Conservation (phyloP, 768 basidiomycete species). For the Mycena crocata region DNA sequence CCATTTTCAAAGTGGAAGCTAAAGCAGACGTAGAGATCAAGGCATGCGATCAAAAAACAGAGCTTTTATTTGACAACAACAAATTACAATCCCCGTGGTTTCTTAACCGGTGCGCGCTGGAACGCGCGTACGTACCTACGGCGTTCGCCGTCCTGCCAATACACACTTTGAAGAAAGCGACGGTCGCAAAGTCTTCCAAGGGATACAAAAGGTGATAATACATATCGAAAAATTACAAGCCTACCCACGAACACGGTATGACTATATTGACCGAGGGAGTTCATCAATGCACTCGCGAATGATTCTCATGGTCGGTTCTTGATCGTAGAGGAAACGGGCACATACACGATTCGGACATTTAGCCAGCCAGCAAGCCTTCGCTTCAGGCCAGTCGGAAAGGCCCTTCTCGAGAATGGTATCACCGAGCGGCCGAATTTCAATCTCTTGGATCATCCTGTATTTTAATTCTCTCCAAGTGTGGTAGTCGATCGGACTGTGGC, state of each 20-base stretch:
- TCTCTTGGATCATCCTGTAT: slow-evolving; percentile 64
- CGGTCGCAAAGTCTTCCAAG: too few species aligned
- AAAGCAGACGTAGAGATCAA: not conserved
- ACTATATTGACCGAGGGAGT: slow-evolving; percentile 52
- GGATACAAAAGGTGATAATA: too few species aligned
- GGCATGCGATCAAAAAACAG: too few species aligned
- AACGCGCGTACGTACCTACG: too few species aligned
- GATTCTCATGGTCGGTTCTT: slow-evolving; percentile 50
- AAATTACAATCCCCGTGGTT: too few species aligned
- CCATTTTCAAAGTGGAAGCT: not conserved
- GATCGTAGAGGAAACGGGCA: slow-evolving; percentile 66
- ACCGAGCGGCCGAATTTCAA: slow-evolving; percentile 69
- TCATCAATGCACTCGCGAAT: slow-evolving; percentile 65
- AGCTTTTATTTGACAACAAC: too few species aligned
- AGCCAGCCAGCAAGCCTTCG: slow-evolving; percentile 71
- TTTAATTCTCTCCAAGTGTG: slow-evolving; percentile 76
- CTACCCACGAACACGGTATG: not conserved
- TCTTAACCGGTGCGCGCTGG: too few species aligned
- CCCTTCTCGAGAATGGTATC: slow-evolving; percentile 66
- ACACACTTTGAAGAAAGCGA: too few species aligned
- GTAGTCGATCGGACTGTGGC: slow-evolving; percentile 62
- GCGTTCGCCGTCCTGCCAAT: too few species aligned
- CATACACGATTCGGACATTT: slow-evolving; percentile 61
- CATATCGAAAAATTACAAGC: slow-evolving; percentile 15
- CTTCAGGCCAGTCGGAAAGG: slow-evolving; percentile 65